Percentiles rank a stretch among this genome's conserved stretches.
Conservation (phyloP, 2,329 filamentous ascomycete genomes). For the Fusarium floridanum region DNA sequence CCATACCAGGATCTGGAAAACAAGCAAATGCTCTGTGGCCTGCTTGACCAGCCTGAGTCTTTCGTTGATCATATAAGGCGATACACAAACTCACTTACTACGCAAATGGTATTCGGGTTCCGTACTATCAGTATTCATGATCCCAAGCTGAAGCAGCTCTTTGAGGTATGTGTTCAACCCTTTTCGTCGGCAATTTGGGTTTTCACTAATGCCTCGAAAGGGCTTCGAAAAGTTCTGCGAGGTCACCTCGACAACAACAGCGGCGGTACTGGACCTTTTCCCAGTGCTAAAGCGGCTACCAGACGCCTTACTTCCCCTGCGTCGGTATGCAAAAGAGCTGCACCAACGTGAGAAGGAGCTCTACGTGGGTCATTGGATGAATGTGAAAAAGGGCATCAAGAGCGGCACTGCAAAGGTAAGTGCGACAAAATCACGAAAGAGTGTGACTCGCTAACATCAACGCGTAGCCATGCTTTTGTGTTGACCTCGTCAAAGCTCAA, state of each 20-base stretch:
- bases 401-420: slow-evolving; percentile 36
- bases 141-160: background rate
- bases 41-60: background rate
- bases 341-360: slow-evolving; percentile 8
- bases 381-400: background rate
- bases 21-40: slow-evolving; percentile 5
- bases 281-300: background rate
- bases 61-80: slow-evolving; percentile 3
- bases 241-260: background rate
- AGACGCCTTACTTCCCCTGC: background rate
- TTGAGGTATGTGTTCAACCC: background rate
- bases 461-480: slow-evolving; percentile 17
- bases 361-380: slow-evolving; percentile 10
- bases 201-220: background rate
- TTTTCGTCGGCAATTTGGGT: background rate
- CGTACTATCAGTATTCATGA: background rate
- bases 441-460: background rate
- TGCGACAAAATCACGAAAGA: background rate
- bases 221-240: background rate
- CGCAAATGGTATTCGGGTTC: slow-evolving; percentile 5
- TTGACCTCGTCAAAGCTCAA: slow-evolving; percentile 10
- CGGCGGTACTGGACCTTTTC: slow-evolving; percentile 7
- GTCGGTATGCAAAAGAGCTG: slow-evolving; percentile 4
- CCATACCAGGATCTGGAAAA: slow-evolving; percentile 12
- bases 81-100: slow-evolving; percentile 12